Conservation (phyloP, 257 asterid species). For the Salvia splendens region DNA sequence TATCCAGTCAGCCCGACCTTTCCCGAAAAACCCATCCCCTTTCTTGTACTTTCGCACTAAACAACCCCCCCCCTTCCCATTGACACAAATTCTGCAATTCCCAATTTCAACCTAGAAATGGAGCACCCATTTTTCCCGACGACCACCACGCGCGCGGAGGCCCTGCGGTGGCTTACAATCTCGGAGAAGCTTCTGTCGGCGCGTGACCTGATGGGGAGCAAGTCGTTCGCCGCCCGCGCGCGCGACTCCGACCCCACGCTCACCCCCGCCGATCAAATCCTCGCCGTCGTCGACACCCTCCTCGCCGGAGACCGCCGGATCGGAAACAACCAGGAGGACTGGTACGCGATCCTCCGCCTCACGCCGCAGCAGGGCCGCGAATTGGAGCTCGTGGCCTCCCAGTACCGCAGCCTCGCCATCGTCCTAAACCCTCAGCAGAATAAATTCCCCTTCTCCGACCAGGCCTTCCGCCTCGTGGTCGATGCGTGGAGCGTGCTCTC, state of each 20-base stretch:
- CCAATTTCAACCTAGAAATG: constrained; percentile 41
- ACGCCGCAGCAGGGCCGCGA: constrained; percentile 61
- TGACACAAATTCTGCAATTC: neutral
- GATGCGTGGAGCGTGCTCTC: constrained; percentile 89
- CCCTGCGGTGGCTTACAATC: constrained; percentile 76
- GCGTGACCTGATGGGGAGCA: constrained; percentile 85
- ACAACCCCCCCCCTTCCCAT: neutral
- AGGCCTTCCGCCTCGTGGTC: constrained; percentile 70
- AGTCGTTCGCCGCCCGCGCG: constrained; percentile 87
- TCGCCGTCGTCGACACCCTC: constrained; percentile 84
- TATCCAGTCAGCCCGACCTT: neutral
- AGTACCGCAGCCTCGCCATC: constrained; percentile 64
- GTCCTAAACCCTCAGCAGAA: constrained; percentile 73
- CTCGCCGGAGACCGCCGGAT: constrained; percentile 78
- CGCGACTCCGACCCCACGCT: constrained; percentile 87
- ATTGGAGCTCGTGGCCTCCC: constrained; percentile 59
- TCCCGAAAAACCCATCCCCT: constrained; percentile 27
- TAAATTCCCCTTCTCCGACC: constrained; percentile 69
- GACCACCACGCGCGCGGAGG: constrained; percentile 67
- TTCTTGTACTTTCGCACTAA: constrained; percentile 34
- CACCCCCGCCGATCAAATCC: constrained; percentile 72
- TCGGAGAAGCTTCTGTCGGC: constrained; percentile 81
- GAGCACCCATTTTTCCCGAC: constrained; percentile 81
- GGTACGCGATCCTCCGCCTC: constrained; percentile 78
- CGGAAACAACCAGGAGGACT: constrained; percentile 66